These are phyloP conservation scores for Fusarium sp. DNA, from an alignment of 2,329 filamentous ascomycete species.

Conservation along the genomic window DNA sequence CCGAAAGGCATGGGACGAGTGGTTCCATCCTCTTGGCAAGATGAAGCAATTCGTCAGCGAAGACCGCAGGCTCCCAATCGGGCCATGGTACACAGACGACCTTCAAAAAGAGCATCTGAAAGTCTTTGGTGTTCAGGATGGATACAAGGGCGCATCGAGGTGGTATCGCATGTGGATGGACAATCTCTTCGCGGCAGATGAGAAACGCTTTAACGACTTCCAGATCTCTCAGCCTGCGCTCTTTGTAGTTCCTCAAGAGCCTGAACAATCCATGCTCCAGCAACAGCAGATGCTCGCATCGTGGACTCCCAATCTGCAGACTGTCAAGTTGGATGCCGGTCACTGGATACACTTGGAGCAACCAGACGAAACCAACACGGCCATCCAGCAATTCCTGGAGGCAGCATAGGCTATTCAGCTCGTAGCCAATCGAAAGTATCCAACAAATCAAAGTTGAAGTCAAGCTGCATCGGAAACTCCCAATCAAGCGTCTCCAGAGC, in stretches of 20 bases:
- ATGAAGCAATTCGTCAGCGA: constrained; percentile 45
- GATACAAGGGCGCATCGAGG: constrained; percentile 45
- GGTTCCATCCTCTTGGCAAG: constrained; percentile 44
- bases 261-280: constrained; percentile 23
- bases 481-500: constrained; percentile 49
- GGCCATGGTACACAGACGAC: constrained; percentile 41
- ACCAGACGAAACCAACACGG: constrained; percentile 35
- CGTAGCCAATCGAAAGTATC: constrained; percentile 63
- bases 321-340: constrained; percentile 47
- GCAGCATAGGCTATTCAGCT: constrained; percentile 14
- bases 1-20: constrained; percentile 37
- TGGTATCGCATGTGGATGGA: constrained; percentile 50
- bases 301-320: constrained; percentile 51
- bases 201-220: constrained; percentile 33
- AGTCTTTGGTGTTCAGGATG: constrained; percentile 35
- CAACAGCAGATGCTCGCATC: constrained; percentile 43
- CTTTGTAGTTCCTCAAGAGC: constrained; percentile 38
- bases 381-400: constrained; percentile 37
- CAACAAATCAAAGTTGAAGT: constrained; percentile 61
- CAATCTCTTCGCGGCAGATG: constrained; percentile 44
- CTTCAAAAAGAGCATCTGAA: constrained; percentile 40
- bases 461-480: constrained; percentile 47
- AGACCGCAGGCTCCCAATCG: constrained; percentile 35
- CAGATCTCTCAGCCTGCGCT: constrained; percentile 35
- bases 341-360: constrained; percentile 52